Evolutionary conservation across 2,329 filamentous ascomycete species (phyloP).

Genomic region (Diaporthe ilicicola): DNA sequence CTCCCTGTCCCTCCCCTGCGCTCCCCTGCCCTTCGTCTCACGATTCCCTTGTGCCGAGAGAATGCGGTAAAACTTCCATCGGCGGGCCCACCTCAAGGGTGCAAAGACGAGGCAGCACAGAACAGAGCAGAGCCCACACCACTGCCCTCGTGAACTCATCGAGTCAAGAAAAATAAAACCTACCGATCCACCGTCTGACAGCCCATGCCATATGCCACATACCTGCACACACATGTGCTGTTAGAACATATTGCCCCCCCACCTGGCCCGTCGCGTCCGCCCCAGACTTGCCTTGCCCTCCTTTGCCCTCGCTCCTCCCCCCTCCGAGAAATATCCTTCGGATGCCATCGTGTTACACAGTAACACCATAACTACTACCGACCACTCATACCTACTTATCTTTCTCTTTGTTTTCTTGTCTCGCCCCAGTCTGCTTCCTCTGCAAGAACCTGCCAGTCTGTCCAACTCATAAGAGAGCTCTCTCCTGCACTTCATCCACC

Average conservation of each 20-base stretch:
- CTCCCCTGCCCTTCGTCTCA: neutral
- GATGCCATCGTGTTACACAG: constrained; percentile 22
- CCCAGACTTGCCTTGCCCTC: neutral
- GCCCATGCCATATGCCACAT: neutral
- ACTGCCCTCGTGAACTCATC: constrained; percentile 6
- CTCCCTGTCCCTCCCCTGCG: neutral
- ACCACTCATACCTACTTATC: neutral
- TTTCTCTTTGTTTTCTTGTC: neutral
- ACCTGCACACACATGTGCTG: neutral
- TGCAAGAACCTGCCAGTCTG: neutral
- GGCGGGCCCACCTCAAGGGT: constrained; percentile 18
- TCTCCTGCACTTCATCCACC: neutral
- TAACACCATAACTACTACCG: neutral
- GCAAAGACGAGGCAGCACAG: neutral
- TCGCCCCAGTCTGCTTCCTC: neutral
- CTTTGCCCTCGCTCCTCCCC: neutral
- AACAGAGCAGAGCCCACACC: constrained; percentile 3
- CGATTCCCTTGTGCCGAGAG: constrained; percentile 16
- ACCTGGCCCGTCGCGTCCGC: constrained; percentile 8
- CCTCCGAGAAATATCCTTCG: constrained; percentile 23
- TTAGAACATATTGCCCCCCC: neutral
- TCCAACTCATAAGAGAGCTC: neutral
- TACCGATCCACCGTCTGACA: neutral
- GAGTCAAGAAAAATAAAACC: constrained; percentile 13
- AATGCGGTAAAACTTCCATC: constrained; percentile 17